phyloP scores from a whole-genome alignment of 495 filamentous ascomycete species.

The Neurospora sp. region DNA sequence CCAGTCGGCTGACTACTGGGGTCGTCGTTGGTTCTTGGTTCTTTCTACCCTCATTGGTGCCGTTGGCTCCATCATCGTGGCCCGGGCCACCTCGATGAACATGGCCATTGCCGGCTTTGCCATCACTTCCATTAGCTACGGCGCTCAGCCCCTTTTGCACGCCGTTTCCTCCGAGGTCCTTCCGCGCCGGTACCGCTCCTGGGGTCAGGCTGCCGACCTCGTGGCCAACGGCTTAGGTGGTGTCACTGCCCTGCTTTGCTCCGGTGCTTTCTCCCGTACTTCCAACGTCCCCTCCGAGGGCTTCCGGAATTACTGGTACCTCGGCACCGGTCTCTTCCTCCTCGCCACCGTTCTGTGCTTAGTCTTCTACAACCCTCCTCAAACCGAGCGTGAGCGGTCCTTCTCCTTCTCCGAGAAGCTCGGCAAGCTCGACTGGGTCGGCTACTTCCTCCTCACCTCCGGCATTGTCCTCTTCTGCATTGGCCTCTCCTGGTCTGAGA shows the following conservation, averaged over 20 bases:
- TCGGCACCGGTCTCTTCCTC: conserved; percentile 14
- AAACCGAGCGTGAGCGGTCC: conserved; percentile 6
- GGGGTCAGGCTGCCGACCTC: conserved; percentile 21
- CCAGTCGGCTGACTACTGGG: conserved; percentile 23
- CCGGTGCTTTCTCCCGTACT: conserved; percentile 18
- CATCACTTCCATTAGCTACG: conserved; percentile 15
- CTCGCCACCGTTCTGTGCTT: conserved; percentile 11
- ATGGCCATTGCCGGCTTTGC: conserved; percentile 23
- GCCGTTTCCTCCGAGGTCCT: conserved; percentile 25
- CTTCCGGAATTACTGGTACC: conserved; percentile 24
- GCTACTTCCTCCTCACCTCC: conserved; percentile 17
- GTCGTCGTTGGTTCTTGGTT: conserved; percentile 21
- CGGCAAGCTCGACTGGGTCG: conserved; percentile 24
- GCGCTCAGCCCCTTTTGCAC: conserved; percentile 21
- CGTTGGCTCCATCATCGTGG: conserved; percentile 18
- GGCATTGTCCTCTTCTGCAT: conserved; percentile 25
- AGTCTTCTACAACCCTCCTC: conserved; percentile 18
- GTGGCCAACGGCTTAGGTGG: conserved; percentile 15
- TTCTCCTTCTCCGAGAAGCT: conserved; percentile 20
- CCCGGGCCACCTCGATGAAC: conserved; percentile 14
- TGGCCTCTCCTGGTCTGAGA: conserved; percentile 23
- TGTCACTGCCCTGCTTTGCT: conserved; percentile 13
- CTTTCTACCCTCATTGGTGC: conserved; percentile 13
- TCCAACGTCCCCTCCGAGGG: conserved; percentile 13
- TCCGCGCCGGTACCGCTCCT: conserved; percentile 19